Evolutionary conservation across 441 rosid genomes (phyloP).

Genomic region (Viola pubescens): DNA sequence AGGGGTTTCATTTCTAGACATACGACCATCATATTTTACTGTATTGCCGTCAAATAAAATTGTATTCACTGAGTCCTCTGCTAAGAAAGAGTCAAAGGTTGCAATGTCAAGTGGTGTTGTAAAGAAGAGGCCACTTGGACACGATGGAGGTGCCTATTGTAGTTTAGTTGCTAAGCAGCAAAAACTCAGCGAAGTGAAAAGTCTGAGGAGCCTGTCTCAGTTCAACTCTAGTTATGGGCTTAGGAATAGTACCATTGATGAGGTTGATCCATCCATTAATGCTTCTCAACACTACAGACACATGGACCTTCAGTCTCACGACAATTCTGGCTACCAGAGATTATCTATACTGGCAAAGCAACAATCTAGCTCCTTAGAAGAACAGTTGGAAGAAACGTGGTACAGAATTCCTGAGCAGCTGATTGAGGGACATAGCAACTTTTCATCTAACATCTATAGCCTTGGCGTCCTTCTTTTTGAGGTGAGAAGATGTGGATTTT

Average conservation of each 20-base stretch:
- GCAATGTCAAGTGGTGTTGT: conserved; percentile 25
- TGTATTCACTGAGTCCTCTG: conserved; percentile 42
- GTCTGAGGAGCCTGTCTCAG: conserved; percentile 24
- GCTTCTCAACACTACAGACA: conserved; percentile 27
- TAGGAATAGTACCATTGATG: conserved; percentile 19
- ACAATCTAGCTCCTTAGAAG: conserved; percentile 20
- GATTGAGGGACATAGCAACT: conserved; percentile 30
- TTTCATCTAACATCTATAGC: conserved; percentile 52
- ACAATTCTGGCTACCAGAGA: conserved; percentile 19
- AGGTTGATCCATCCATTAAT: conserved; percentile 19
- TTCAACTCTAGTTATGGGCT: conserved; percentile 26
- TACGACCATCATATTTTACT: conserved; percentile 48
- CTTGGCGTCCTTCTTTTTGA: conserved; percentile 81
- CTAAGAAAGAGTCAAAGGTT: conserved; percentile 26
- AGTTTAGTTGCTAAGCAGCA: conserved; percentile 38
- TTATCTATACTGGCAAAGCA: conserved; percentile 20
- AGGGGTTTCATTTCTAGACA: conserved; percentile 49
- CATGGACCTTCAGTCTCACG: conserved; percentile 26
- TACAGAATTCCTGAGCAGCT: conserved; percentile 59
- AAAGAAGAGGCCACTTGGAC: conserved; percentile 37
- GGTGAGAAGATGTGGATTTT: conserved; percentile 30
- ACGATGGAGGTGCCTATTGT: conserved; percentile 20
- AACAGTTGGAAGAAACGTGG: conserved; percentile 58
- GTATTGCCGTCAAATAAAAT: conserved; percentile 42
- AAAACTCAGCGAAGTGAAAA: conserved; percentile 27